Evolutionary conservation across 208 protist genomes (phyloP).

Genomic region (Trypanosoma platydactyli): DNA sequence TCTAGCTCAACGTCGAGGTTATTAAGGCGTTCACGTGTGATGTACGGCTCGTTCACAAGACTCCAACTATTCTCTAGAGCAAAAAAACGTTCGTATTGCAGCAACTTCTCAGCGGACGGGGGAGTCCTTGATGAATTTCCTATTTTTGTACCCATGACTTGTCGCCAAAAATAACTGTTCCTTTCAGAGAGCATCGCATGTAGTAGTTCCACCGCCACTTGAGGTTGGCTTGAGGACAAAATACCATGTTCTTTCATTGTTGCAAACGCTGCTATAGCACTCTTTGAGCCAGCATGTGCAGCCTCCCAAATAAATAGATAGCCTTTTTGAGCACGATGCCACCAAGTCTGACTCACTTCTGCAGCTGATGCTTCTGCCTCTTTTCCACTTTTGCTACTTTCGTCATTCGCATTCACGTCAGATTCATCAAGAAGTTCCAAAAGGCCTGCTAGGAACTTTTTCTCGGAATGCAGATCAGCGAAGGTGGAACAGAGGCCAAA

Average conservation of each 20-base stretch:
- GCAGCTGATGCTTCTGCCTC: not conserved
- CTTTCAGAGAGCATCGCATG: slow-evolving; percentile 30
- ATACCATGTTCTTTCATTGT: slow-evolving; percentile 74
- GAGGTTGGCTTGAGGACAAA: slow-evolving; percentile 39
- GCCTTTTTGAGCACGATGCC: slow-evolving; percentile 6
- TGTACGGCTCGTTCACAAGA: slow-evolving; percentile 49
- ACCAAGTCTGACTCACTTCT: slow-evolving; percentile 20
- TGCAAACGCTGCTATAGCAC: slow-evolving; percentile 52
- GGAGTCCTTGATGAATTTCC: not conserved
- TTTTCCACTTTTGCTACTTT: not conserved
- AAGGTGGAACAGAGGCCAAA: slow-evolving; percentile 14
- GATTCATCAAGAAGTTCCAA: slow-evolving; percentile 25
- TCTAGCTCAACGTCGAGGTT: slow-evolving; percentile 38
- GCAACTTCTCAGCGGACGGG: slow-evolving; percentile 31
- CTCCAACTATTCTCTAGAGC: slow-evolving; percentile 44
- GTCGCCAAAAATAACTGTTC: slow-evolving; percentile 36
- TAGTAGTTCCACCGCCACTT: slow-evolving; percentile 43
- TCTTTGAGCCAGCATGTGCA: slow-evolving; percentile 38
- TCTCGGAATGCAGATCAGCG: slow-evolving; percentile 7
- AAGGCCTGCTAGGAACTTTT: slow-evolving; percentile 26
- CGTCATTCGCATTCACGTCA: not conserved
- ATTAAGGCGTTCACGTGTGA: slow-evolving; percentile 31
- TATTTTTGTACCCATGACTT: slow-evolving; percentile 29
- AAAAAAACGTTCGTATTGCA: slow-evolving; percentile 64
- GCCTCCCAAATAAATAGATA: slow-evolving; percentile 28